Percentiles rank a stretch among this genome's conserved stretches.
Conservation (phyloP, 495 filamentous ascomycete genomes). For the Hypoxylon trugodes region DNA sequence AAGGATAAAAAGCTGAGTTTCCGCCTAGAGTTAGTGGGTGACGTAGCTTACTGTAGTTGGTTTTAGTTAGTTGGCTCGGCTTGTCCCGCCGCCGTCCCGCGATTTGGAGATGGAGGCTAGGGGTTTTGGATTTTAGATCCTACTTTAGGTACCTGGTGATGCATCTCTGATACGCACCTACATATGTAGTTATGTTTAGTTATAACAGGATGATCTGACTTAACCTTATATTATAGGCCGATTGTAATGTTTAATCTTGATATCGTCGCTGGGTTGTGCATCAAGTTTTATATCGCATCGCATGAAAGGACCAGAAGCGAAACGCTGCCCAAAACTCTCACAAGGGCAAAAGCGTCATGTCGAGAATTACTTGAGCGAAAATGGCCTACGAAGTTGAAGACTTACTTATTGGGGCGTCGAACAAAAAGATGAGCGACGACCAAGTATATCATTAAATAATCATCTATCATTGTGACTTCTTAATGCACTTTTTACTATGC, state of each 20-base stretch:
- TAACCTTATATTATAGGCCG: too few species aligned
- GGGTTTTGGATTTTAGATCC: conserved; percentile 2
- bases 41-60: conserved; percentile 9
- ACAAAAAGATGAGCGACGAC: not conserved
- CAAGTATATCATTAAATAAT: conserved; percentile 2
- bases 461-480: conserved; percentile 14
- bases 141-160: not conserved
- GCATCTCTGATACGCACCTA: not conserved
- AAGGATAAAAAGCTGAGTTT: not conserved
- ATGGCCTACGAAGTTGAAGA: too few species aligned
- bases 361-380: too few species aligned
- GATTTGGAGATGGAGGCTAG: conserved; percentile 6
- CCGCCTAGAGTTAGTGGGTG: conserved; percentile 7
- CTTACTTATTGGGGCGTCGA: too few species aligned
- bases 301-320: too few species aligned
- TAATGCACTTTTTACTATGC: conserved; percentile 4
- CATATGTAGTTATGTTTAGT: too few species aligned
- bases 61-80: conserved; percentile 18
- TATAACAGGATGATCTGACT: too few species aligned
- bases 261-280: too few species aligned
- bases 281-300: too few species aligned
- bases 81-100: conserved; percentile 24
- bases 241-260: too few species aligned
- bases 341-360: too few species aligned
- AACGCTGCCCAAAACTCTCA: too few species aligned